phyloP scores from a whole-genome alignment of 1,284 basidiomycete genomes.

The Schizopora paradoxa region DNA sequence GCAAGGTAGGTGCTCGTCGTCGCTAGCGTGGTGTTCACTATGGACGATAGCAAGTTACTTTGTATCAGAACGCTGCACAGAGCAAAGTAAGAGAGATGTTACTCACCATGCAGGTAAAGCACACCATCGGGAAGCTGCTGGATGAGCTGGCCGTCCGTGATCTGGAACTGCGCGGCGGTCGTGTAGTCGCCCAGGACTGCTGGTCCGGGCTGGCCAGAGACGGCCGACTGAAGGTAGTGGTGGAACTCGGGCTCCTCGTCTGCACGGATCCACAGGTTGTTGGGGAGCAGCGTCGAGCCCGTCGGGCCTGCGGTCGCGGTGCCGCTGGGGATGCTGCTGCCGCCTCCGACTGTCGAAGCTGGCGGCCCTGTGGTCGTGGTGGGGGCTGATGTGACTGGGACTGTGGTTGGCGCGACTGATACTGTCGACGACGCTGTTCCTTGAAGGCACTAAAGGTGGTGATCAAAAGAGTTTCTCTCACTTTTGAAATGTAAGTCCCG shows the following conservation, averaged over 20 bases:
- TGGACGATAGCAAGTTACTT: background rate
- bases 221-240: slow-evolving; percentile 53
- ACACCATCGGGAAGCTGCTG: slow-evolving; percentile 38
- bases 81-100: slow-evolving; percentile 6
- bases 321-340: slow-evolving; percentile 27
- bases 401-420: background rate
- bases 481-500: background rate
- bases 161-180: slow-evolving; percentile 51
- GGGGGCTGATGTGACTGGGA: slow-evolving; percentile 2
- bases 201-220: slow-evolving; percentile 36
- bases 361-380: slow-evolving; percentile 22
- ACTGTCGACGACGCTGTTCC: slow-evolving; percentile 23
- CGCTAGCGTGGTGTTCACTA: slow-evolving; percentile 17
- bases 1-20: slow-evolving; percentile 20
- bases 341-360: slow-evolving; percentile 25
- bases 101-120: slow-evolving; percentile 20
- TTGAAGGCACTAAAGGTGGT: slow-evolving; percentile 50
- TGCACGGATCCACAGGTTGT: slow-evolving; percentile 55
- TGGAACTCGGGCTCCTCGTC: slow-evolving; percentile 64
- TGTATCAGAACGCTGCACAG: slow-evolving; percentile 46
- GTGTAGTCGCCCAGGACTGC: slow-evolving; percentile 47
- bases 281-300: slow-evolving; percentile 35
- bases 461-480: slow-evolving; percentile 25
- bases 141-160: slow-evolving; percentile 48
- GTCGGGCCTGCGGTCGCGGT: slow-evolving; percentile 19